Base-by-base conservation (phyloP, 2,329 filamentous ascomycete species). In the Penicillium sp. region DNA sequence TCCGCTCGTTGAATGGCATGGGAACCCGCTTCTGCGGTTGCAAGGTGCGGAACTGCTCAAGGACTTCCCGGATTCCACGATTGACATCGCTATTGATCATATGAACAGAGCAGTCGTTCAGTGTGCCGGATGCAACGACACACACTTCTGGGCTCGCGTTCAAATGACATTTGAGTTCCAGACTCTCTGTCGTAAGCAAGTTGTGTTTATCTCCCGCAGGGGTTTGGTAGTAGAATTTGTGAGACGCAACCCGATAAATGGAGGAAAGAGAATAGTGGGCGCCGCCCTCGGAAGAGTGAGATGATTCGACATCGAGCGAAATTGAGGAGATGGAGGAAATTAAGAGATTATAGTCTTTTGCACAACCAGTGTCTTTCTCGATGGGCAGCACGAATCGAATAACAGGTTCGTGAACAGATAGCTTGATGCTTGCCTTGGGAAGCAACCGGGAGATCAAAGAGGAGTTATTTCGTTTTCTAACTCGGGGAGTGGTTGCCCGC, bases 341-440 rank as follows among this genome's bases (percentile, higher is more conserved):
- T 49, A 99, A 90, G 33, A 99, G 84, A 73, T 99, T 95, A 68
- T 95, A 98, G 67, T 98, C 93, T 63, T 93, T 91, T 0, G 88
- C 86, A 44, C 77, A 78, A 56, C 80, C 74, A 5, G 81, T 76
- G 53, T 80, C 75, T 63, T 90, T 86, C 65, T 95, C 87, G 0
- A 94, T 89, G 5, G 93, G 93, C 4, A 99, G 82, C 8, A 93
- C 88, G 66, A 99, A 93, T 69, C 96, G 89, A 65, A 98, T 76
- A 17, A 99, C 96, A 1, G 95, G 95, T 75, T 99, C 95, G 72
- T 99, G 95, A 79, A 99, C 91, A 0, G 95, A 97, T 44, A 98
- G 88, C 73, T 98, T 99, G 76, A 98, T 90, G 71, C 86, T 96
- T 0, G 94, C 91, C 79, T 98, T 98, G 1, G 95, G 95, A 9